phyloP scores from a whole-genome alignment of 1,284 basidiomycete genomes.

The Sphaerobolus stellatus region DNA sequence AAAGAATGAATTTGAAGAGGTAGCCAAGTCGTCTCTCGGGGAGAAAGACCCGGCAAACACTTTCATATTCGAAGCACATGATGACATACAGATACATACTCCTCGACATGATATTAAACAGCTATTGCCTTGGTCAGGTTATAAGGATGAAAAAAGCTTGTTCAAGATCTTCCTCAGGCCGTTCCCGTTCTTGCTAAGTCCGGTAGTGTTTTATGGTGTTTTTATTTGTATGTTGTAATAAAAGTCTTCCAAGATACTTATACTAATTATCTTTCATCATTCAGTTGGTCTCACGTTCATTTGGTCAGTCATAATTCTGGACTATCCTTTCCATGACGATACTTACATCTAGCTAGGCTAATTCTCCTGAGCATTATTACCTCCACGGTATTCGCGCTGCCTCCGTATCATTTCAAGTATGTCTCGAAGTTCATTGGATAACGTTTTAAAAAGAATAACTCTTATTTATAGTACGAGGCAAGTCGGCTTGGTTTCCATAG shows the following conservation, averaged over 20 bases:
- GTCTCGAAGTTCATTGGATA: background rate
- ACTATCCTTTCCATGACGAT: conserved; percentile 45
- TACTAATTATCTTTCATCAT: conserved; percentile 23
- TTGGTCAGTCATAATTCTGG: conserved; percentile 31
- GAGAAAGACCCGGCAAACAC: no score
- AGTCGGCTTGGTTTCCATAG: conserved; percentile 41
- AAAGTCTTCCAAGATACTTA: conserved; percentile 44
- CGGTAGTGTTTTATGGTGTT: conserved; percentile 33
- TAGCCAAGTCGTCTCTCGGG: background rate
- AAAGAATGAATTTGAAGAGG: background rate
- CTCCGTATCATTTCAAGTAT: conserved; percentile 15
- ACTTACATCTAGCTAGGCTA: conserved; percentile 39
- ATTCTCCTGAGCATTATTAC: conserved; percentile 13
- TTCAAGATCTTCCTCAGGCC: conserved; percentile 38
- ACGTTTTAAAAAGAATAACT: conserved; percentile 30
- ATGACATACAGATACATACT: no score
- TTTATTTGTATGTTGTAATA: conserved; percentile 21
- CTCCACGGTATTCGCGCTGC: conserved; percentile 14
- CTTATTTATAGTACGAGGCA: conserved; percentile 29
- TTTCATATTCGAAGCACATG: no score
- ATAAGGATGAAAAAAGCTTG: conserved; percentile 34
- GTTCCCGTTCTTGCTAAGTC: conserved; percentile 41
- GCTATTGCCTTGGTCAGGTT: conserved; percentile 38
- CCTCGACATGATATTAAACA: conserved; percentile 35
- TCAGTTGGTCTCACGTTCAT: background rate